Evolutionary conservation across 208 protist genomes (phyloP).

Genomic region (Acanthamoeba polyphaga): DNA sequence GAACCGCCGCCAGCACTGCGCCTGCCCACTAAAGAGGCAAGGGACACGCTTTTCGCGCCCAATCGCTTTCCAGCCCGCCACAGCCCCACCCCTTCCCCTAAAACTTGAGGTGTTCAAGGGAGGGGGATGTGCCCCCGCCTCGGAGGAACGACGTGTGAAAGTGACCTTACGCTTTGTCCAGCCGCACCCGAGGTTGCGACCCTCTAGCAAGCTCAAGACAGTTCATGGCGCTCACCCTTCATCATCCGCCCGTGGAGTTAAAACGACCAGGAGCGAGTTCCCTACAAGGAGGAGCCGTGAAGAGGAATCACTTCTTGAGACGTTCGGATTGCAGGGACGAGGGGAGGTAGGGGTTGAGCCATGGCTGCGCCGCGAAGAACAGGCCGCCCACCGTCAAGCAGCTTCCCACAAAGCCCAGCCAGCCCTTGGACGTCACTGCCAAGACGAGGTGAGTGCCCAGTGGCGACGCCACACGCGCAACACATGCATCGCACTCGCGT

Average conservation of each 20-base stretch:
- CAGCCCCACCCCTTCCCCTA: too few relatives aligned
- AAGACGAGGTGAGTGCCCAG: not conserved
- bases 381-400: conserved; percentile 17
- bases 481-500: not conserved
- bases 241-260: too few relatives aligned
- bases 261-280: not conserved
- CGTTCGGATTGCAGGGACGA: not conserved
- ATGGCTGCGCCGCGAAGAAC: conserved; percentile 11
- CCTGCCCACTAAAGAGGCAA: not conserved
- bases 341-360: conserved; percentile 39
- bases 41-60: not conserved
- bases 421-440: conserved; percentile 41
- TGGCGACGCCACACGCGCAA: not conserved
- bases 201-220: too few relatives aligned
- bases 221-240: too few relatives aligned
- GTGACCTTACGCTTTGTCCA: too few relatives aligned
- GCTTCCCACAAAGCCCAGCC: conserved; percentile 34
- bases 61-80: not conserved
- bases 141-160: too few relatives aligned
- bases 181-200: too few relatives aligned
- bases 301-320: not conserved
- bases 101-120: too few relatives aligned
- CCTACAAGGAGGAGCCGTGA: not conserved
- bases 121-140: too few relatives aligned
- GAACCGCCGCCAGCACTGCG: not conserved